A percentile compares a stretch with the other conserved stretches of the same genome.
phyloP scores from a whole-genome alignment of 257 asterid species.

The Solanum neorickii region DNA sequence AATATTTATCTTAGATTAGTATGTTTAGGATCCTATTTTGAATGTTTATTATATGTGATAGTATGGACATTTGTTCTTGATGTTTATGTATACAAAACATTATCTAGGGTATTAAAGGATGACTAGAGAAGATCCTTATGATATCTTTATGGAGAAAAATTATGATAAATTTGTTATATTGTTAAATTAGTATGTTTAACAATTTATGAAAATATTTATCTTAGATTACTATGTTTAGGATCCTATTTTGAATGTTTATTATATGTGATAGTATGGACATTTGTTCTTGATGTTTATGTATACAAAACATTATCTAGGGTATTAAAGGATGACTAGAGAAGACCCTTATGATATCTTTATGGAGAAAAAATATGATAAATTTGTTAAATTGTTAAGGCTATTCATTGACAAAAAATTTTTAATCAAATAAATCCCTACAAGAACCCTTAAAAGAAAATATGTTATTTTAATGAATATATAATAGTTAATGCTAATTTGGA shows the following conservation, averaged over 20 bases:
- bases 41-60: not conserved
- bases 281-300: not conserved
- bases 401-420: no score
- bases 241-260: not conserved
- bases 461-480: no score
- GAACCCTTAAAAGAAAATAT: not conserved
- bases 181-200: no score
- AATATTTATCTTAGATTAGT: not conserved
- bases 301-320: not conserved
- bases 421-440: no score
- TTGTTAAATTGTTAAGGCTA: not conserved
- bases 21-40: not conserved
- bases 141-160: not conserved
- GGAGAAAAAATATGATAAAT: not conserved
- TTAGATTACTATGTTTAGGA: not conserved
- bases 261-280: not conserved
- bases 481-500: not conserved
- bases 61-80: not conserved
- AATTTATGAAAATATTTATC: no score
- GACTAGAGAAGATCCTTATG: not conserved
- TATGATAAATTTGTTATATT: no score
- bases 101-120: not conserved
- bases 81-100: not conserved
- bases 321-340: not conserved
- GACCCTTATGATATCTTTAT: not conserved